Evolutionary conservation across 495 filamentous ascomycete species (phyloP).

Genomic region (Penicillium macrosclerotiorum): DNA sequence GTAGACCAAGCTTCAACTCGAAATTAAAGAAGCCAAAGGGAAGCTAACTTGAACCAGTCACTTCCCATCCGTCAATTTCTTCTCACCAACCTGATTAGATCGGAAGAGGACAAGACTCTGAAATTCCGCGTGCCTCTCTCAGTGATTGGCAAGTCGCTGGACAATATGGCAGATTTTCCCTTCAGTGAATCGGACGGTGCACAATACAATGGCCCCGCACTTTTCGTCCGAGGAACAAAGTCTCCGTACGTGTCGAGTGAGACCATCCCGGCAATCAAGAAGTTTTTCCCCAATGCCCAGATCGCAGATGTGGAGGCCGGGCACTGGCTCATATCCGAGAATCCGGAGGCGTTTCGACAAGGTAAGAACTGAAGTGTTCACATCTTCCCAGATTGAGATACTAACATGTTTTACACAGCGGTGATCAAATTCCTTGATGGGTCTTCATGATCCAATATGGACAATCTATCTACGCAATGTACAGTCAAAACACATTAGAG

Average conservation of each 20-base stretch:
- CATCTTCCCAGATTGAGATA: neutral
- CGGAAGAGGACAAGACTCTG: conserved; percentile 38
- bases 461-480: neutral
- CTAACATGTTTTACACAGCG: conserved; percentile 26
- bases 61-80: conserved; percentile 86
- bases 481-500: conserved; percentile 3
- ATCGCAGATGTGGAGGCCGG: conserved; percentile 82
- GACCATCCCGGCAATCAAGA: conserved; percentile 79
- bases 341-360: conserved; percentile 79
- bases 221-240: conserved; percentile 80
- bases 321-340: conserved; percentile 94
- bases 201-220: conserved; percentile 70
- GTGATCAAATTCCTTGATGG: conserved; percentile 43
- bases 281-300: conserved; percentile 83
- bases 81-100: conserved; percentile 77
- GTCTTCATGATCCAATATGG: conserved; percentile 7
- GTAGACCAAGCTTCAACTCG: too few relatives aligned
- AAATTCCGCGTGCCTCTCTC: conserved; percentile 61
- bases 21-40: too few relatives aligned
- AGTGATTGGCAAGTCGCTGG: conserved; percentile 54
- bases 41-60: conserved; percentile 42
- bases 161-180: conserved; percentile 78
- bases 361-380: conserved; percentile 60
- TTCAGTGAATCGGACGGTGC: conserved; percentile 54
- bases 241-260: conserved; percentile 88